Percentiles rank a stretch among this genome's conserved stretches.
These are phyloP conservation scores for Elongisporangium prolatum DNA, from an alignment of 352 stramenopile species.

Conservation along the genomic window DNA sequence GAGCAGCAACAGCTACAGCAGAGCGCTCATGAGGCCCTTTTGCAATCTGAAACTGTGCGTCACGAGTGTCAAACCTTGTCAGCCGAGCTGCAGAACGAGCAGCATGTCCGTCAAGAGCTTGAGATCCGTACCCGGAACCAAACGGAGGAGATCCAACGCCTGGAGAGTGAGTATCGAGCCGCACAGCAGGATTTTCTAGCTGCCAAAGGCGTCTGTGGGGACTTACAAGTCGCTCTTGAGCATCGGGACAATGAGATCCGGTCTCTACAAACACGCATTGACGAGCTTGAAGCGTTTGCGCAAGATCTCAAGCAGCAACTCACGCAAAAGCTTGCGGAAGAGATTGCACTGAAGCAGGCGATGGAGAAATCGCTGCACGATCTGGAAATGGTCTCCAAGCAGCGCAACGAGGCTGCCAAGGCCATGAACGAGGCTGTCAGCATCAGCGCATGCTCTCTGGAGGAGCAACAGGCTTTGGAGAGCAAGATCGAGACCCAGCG, in stretches of 20 bases:
- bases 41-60: constrained; percentile 24
- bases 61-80: constrained; percentile 24
- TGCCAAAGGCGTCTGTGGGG: constrained; percentile 41
- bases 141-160: constrained; percentile 25
- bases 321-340: constrained; percentile 39
- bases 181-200: constrained; percentile 47
- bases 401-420: constrained; percentile 73
- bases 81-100: constrained; percentile 24
- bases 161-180: constrained; percentile 21
- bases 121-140: constrained; percentile 28
- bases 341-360: constrained; percentile 39
- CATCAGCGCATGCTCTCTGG: constrained; percentile 72
- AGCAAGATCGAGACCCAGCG: constrained; percentile 53
- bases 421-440: constrained; percentile 84
- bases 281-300: constrained; percentile 20
- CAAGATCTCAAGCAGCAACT: constrained; percentile 34
- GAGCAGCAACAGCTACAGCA: constrained; percentile 39
- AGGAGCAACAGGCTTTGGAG: constrained; percentile 72
- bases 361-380: constrained; percentile 73
- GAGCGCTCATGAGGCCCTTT: constrained; percentile 21
- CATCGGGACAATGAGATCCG: constrained; percentile 24
- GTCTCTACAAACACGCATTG: constrained; percentile 13
- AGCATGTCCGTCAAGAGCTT: constrained; percentile 25
- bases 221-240: constrained; percentile 42
- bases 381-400: constrained; percentile 49